Evolutionary conservation across 192 early-diverging fungal genomes (phyloP), one percentile per base, ranked within the genome.

Genomic region (Funneliformis mosseae): DNA sequence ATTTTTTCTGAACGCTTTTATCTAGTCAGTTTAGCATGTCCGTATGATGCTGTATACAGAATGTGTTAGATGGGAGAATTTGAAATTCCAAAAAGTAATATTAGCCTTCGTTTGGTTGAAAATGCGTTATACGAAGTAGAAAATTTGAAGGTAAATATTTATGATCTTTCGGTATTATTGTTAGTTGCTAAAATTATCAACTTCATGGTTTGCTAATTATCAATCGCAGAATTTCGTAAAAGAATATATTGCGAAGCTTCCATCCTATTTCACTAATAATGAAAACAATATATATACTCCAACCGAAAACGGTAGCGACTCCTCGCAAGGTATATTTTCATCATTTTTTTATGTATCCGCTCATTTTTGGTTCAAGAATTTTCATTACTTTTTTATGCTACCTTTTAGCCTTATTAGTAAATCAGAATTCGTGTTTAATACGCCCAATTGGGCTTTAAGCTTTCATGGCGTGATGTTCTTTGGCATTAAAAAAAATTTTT

Each of bases 191-290:
- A 74, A 74, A 74, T 60, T 33, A 74, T 74, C 7, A 74, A 74
- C 8, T 39, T 18, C 8, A 28, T 59, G 11, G 8, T 74, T 18
- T 74, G 39, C 33, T 70, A 69, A 28, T 27, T 74, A 55, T 21
- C 25, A 27, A 74, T 60, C 5, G 2, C 72, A 74, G 25, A 74
- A 25, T 18, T 74, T 74, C 4, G 11, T 74, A 74, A 27, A 73
- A 73, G 71, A 74, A 74, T 74, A 27, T 74, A 74, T 74, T 74
- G 16, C 55, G 12, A 74, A 27, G 50, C 72, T 74, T 59, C 25
- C 48, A 74, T 28, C 18, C 27, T 70, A 70, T 46, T 28, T 18
- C 48, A 74, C 27, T 21, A 74, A 21, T 38, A 74, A 74, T 38
- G 27, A n/a, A n/a, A n/a, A 55, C 11, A 38, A 27, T 48, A 12